These are phyloP conservation scores for Tulasnella sp. DNA, from an alignment of 768 basidiomycete species.

Conservation along the genomic window DNA sequence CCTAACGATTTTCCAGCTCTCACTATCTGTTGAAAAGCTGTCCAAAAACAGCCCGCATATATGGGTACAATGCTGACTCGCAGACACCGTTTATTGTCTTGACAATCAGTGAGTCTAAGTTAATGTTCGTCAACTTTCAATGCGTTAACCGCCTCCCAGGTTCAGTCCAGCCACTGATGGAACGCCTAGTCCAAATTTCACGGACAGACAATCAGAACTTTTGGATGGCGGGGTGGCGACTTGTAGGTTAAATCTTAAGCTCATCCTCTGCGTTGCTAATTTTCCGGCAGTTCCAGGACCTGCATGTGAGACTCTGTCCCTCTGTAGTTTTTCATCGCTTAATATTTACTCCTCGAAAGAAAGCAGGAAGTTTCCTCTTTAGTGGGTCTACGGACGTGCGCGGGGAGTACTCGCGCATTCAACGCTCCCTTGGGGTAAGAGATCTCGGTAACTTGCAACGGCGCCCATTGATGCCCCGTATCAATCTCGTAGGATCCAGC, in stretches of 20 bases:
- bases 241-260: not conserved
- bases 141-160: not conserved
- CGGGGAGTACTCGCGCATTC: not conserved
- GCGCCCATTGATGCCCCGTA: not conserved
- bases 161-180: not conserved
- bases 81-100: not conserved
- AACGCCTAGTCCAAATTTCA: not conserved
- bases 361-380: not conserved
- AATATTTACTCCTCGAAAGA: not conserved
- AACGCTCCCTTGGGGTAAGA: not conserved
- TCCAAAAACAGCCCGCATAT: not conserved
- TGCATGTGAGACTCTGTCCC: not conserved
- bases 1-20: not conserved
- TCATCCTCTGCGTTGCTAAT: not conserved
- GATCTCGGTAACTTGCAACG: not conserved
- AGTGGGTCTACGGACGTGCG: not conserved
- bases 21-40: not conserved
- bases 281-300: not conserved
- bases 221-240: not conserved
- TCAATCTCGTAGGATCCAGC: not conserved
- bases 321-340: not conserved
- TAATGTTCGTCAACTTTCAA: not conserved
- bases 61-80: not conserved
- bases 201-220: not conserved
- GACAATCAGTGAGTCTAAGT: not conserved